These are phyloP conservation scores for Rhizoclosmatium sp. DNA, from an alignment of 192 early-diverging fungal species.

Conservation along the genomic window DNA sequence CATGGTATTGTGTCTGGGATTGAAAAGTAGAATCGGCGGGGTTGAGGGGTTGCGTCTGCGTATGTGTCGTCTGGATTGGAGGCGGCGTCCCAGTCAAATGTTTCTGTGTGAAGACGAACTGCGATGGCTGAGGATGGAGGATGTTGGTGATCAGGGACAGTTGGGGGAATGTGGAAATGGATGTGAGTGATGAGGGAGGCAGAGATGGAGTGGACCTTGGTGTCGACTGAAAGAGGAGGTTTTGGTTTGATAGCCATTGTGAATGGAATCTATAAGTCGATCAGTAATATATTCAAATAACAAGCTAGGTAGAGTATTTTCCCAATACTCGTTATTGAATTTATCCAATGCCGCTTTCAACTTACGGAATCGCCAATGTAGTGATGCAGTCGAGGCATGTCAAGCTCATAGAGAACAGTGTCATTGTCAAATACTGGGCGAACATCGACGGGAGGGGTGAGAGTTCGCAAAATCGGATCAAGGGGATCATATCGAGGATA, in stretches of 20 bases:
- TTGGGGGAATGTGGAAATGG: constrained; percentile 18
- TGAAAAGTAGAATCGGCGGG: constrained; percentile 26
- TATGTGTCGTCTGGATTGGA: background rate
- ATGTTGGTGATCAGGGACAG: background rate
- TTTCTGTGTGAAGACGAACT: constrained; percentile 27
- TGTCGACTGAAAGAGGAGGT: background rate
- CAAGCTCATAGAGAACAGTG: constrained; percentile 22
- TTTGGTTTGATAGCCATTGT: constrained; percentile 37
- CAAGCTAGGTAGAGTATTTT: no score
- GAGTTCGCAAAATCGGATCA: constrained; percentile 23
- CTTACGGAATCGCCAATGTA: constrained; percentile 29
- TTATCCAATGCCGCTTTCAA: no score
- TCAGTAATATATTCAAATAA: no score
- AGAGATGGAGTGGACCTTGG: constrained; percentile 13
- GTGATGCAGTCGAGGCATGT: constrained; percentile 29
- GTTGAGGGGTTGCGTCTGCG: background rate
- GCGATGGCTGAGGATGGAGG: constrained; percentile 33
- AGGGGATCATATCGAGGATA: constrained; percentile 14
- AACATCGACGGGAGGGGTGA: background rate
- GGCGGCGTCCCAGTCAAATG: background rate
- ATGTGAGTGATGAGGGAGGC: constrained; percentile 30
- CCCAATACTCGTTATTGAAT: no score
- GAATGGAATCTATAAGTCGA: constrained; percentile 22
- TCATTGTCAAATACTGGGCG: constrained; percentile 8
- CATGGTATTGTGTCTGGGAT: constrained; percentile 14